Evolutionary conservation across 306 rosid genomes (phyloP).

Genomic region (Castanea crenata): DNA sequence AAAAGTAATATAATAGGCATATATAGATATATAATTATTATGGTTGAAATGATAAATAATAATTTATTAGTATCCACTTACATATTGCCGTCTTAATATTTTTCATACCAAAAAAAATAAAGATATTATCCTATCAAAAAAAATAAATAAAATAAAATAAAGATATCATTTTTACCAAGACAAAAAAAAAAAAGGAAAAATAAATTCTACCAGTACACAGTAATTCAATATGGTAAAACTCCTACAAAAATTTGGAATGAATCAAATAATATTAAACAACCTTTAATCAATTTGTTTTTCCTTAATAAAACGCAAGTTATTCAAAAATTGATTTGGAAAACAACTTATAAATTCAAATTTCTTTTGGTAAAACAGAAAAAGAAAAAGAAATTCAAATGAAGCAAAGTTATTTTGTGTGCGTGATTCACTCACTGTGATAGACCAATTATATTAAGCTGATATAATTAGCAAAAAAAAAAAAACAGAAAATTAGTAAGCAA

Average conservation of each 20-base stretch:
- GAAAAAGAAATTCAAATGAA: too few species aligned
- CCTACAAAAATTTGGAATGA: neutral
- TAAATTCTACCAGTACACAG: too few species aligned
- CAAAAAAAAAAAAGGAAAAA: neutral
- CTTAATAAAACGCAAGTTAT: too few species aligned
- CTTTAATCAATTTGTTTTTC: neutral
- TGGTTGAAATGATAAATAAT: neutral
- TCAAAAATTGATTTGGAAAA: neutral
- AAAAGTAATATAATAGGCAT: neutral
- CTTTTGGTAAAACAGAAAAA: too few species aligned
- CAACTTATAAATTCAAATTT: neutral
- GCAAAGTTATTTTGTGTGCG: neutral
- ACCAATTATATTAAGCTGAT: neutral
- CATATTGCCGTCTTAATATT: neutral
- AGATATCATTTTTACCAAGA: neutral
- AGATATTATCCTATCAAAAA: neutral
- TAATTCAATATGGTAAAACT: neutral
- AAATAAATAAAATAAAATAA: neutral
- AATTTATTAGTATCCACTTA: neutral
- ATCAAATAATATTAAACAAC: neutral
- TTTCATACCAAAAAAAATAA: neutral
- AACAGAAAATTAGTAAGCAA: too few species aligned
- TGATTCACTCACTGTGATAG: neutral
- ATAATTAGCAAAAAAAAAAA: neutral
- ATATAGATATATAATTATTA: neutral